Conservation (phyloP, 2,329 filamentous ascomycete species). For the Exophiala calicioides region DNA sequence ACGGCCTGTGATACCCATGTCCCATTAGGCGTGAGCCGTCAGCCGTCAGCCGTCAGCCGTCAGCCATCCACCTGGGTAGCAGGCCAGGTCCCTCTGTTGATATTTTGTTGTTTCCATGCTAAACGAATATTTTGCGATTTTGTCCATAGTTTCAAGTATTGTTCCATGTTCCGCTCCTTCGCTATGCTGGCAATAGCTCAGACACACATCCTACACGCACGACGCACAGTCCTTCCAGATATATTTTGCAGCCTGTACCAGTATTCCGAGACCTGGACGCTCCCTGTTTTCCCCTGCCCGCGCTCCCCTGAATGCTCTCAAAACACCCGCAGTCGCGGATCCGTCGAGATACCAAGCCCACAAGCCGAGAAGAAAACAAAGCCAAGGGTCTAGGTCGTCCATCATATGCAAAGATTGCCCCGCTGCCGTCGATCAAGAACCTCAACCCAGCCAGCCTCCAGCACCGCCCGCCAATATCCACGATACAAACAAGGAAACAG, state of each 20-base stretch:
- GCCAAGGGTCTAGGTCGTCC: slow-evolving; percentile 28
- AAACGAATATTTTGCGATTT: slow-evolving; percentile 6
- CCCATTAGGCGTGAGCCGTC: too few relatives aligned
- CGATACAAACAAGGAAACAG: slow-evolving; percentile 29
- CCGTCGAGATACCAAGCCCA: slow-evolving; percentile 10
- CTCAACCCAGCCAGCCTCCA: slow-evolving; percentile 21
- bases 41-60: too few relatives aligned
- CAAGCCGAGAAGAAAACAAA: slow-evolving; percentile 19
- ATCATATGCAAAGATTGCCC: slow-evolving; percentile 30
- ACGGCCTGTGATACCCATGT: too few relatives aligned
- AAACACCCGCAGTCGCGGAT: slow-evolving; percentile 1
- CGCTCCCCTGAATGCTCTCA: slow-evolving; percentile 6
- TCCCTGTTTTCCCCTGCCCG: slow-evolving; percentile 15
- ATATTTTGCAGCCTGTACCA: slow-evolving; percentile 19
- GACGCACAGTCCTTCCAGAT: slow-evolving; percentile 6
- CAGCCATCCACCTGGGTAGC: too few relatives aligned
- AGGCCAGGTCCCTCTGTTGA: too few relatives aligned
- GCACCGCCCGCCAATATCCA: slow-evolving; percentile 30
- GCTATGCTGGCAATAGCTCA: slow-evolving; percentile 28
- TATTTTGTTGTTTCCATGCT: slow-evolving; percentile 6
- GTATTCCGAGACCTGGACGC: slow-evolving; percentile 26
- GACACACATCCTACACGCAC: slow-evolving; percentile 13
- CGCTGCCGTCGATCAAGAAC: slow-evolving; percentile 20
- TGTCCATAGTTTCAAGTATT: too few relatives aligned
- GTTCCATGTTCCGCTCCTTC: slow-evolving; percentile 14